Evolutionary conservation across 164 flowering plant species (phyloP), one percentile per base, ranked within the genome.

Genomic region (Amborella trichopoda): DNA sequence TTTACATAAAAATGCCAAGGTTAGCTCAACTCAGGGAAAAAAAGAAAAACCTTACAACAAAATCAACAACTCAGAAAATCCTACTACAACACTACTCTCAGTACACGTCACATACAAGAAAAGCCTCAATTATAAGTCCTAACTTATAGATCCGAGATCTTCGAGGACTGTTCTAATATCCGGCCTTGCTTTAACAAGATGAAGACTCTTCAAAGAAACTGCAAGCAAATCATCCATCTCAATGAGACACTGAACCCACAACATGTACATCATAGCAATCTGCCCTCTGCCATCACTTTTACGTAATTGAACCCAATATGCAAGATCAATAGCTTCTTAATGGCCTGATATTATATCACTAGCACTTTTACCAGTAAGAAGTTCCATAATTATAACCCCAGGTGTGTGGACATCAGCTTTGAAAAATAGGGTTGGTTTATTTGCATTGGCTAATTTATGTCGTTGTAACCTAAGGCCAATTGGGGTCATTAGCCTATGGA

Each of bases 291-390:
- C 93, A 63, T 85, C 96, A 46, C 69, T 76, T 48, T 76, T 81
- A 51, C 91, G 82, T 3, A 83, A 42, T 38, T 80, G 62, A 44
- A 93, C 99, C 99, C 99, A 93, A 56, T 93, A 95, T 1, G 91
- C 73, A 5, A 93, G 83, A 54, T 88, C 99, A 11, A 93, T 96
- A 0, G 88, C 95, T 8, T 89, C 95, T 0, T 89, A 74, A 28
- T 88, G 86, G 5, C 96, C 96, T 2, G 96, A 84, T 18, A 88
- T 81, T 40, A 93, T 83, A 72, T 88, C 99, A 12, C 95, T 96
- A 0, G 95, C 91, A 54, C 99, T 88, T 71, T 80, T 79, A 62
- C 91, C 67, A 0, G 99, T 88, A 44, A 93, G 63, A 50, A 88
- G 44, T 48, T 93, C 96, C 96, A 93, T 79, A 47, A 88, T 27